These are phyloP conservation scores for Cochlearia excelsa DNA, from an alignment of 345 rosid species.

Conservation along the genomic window DNA sequence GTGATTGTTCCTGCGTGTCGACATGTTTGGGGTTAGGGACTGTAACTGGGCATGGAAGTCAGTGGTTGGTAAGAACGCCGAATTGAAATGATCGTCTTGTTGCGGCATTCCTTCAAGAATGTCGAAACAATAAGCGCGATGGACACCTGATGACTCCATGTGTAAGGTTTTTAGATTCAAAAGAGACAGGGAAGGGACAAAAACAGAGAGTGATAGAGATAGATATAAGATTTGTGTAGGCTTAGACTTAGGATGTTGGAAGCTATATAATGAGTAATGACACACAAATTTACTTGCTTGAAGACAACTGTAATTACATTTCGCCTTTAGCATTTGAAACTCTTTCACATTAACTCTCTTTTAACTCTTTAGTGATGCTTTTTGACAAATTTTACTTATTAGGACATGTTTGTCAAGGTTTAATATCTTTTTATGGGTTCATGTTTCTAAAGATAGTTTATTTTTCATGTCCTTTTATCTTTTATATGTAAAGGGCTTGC, in stretches of 20 bases:
- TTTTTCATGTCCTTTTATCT: slow-evolving; percentile 2
- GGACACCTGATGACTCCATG: slow-evolving; percentile 23
- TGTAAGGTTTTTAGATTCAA: slow-evolving; percentile 13
- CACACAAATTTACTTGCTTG: slow-evolving; percentile 27
- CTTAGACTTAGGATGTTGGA: slow-evolving; percentile 10
- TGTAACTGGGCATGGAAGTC: slow-evolving; percentile 33
- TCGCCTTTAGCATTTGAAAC: slow-evolving; percentile 13
- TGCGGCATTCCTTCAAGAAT: slow-evolving; percentile 30
- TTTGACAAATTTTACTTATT: slow-evolving; percentile 28
- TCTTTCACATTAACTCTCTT: background rate
- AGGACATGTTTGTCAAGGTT: slow-evolving; percentile 24
- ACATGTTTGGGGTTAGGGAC: slow-evolving; percentile 35
- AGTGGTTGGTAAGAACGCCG: slow-evolving; percentile 28
- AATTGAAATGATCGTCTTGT: slow-evolving; percentile 41
- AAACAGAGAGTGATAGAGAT: slow-evolving; percentile 1
- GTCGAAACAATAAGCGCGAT: slow-evolving; percentile 34
- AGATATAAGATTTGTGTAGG: slow-evolving; percentile 7
- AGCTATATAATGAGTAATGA: slow-evolving; percentile 29
- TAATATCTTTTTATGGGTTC: background rate
- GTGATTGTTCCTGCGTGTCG: slow-evolving; percentile 25
- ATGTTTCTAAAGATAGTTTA: background rate
- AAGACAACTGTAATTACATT: slow-evolving; percentile 21
- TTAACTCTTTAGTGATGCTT: slow-evolving; percentile 24
- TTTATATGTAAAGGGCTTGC: slow-evolving; percentile 4
- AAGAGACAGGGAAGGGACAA: background rate